Evolutionary conservation across 1,139 yeast species (phyloP), one percentile per base, ranked within the genome.

Genomic region (Kodamaea sp.): DNA sequence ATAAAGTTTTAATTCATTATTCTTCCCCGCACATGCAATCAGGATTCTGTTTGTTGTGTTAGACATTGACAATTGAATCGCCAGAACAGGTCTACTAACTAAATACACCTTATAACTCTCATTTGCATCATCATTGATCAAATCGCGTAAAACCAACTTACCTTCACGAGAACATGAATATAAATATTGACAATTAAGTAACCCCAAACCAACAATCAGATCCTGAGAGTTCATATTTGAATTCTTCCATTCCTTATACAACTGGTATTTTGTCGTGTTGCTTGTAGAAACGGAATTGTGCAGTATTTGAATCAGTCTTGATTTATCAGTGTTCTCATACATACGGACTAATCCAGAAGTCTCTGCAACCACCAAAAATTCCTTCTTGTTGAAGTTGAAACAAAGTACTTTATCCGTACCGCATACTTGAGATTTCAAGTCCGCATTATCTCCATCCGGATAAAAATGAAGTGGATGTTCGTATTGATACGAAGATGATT

Each of bases 131-230:
- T 68, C 72, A 41, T 68, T 62, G 33, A 66, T 54, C 44, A 73
- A 53, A 42, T 73, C 78, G n/a, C 76, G 62, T 10, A 74, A 53
- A 2, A 67, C 58, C 26, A 74, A 57, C 39, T 62, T 61, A 6
- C 81, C 81, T 7, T 65, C 65, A 8, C 57, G 54, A 3, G 75
- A 70, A 46, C 79, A 74, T 31, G 69, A 65, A 44, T 67, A 69
- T 27, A 75, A 59, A 48, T 58, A 56, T 44, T 37, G 60, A 47
- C 45, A 47, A 46, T 42, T 63, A 59, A 64, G 40, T 9, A 64
- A 46, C 1, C 65, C 69, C 28, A 67, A 44, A n/a, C 62, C 57
- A 5, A 61, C 60, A 15, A 66, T 53, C n/a, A 59, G 54, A 37
- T 62, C 67, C 12, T 43, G 52, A 12, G 45, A 39, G 29, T 49